Conservation (phyloP, 2,329 filamentous ascomycete genomes). For the Herpotrichia juniperi region DNA sequence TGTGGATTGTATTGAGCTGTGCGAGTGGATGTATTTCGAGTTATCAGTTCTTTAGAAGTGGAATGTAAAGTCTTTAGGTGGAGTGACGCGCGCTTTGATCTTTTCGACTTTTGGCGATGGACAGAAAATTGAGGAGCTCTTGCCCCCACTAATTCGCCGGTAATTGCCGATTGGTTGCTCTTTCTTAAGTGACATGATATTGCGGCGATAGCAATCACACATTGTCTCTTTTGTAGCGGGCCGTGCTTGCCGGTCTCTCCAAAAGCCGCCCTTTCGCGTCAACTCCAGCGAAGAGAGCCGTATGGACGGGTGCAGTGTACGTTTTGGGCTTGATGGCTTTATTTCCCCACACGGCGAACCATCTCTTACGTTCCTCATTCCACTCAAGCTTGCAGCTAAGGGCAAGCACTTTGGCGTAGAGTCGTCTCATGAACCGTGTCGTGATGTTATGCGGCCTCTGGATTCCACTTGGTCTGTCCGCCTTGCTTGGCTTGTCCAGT, state of each 20-base stretch:
- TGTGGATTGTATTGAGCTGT: background rate
- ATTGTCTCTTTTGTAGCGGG: too few relatives aligned
- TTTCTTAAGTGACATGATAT: too few relatives aligned
- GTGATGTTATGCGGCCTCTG: conserved; percentile 47
- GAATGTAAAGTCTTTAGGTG: background rate
- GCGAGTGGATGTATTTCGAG: background rate
- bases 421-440: conserved; percentile 51
- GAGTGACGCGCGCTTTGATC: conserved; percentile 7
- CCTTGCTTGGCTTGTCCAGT: conserved; percentile 32
- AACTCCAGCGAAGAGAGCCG: conserved; percentile 36
- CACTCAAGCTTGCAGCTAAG: conserved; percentile 52
- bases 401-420: conserved; percentile 51
- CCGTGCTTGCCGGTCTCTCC: too few relatives aligned
- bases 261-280: conserved; percentile 13
- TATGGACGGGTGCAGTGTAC: conserved; percentile 25
- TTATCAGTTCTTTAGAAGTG: background rate
- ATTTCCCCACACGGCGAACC: conserved; percentile 34
- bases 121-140: conserved; percentile 2
- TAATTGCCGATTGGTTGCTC: conserved; percentile 10
- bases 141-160: conserved; percentile 1
- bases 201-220: background rate
- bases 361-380: conserved; percentile 33
- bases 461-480: conserved; percentile 26
- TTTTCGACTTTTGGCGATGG: background rate
- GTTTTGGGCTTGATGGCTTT: conserved; percentile 14